These are phyloP conservation scores for Chlamydomonas eustigma DNA, from an alignment of 139 green algal genomes.

Conservation along the genomic window DNA sequence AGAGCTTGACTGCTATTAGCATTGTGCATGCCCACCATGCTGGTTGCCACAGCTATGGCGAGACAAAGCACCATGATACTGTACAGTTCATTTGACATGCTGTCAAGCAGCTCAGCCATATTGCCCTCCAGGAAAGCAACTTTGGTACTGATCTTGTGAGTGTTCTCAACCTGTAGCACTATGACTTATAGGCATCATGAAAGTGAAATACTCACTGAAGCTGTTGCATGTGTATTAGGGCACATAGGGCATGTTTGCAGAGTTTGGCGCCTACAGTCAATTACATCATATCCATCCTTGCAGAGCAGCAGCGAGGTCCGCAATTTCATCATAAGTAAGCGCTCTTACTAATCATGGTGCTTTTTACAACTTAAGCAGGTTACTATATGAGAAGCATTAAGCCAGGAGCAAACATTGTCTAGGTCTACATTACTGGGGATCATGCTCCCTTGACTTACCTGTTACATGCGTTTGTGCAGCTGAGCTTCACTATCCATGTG, in stretches of 20 bases:
- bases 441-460: constrained; percentile 9
- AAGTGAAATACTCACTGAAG: too few species aligned
- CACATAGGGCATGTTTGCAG: too few species aligned
- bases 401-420: background rate
- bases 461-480: constrained; percentile 28
- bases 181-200: too few species aligned
- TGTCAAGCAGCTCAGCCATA: constrained; percentile 22
- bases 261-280: too few species aligned
- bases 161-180: too few species aligned
- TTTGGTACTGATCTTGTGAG: constrained; percentile 26
- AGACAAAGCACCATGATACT: constrained; percentile 36
- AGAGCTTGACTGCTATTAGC: constrained; percentile 19
- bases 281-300: too few species aligned
- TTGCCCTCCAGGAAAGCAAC: constrained; percentile 30
- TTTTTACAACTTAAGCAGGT: too few species aligned
- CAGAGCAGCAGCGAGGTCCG: too few species aligned
- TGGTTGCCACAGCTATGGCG: constrained; percentile 32
- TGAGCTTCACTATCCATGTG: constrained; percentile 26
- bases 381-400: too few species aligned
- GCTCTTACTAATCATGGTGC: too few species aligned
- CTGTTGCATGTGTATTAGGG: too few species aligned
- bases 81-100: constrained; percentile 4
- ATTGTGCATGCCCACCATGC: constrained; percentile 41
- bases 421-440: background rate
- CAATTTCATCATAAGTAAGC: too few species aligned